phyloP scores from a whole-genome alignment of 768 basidiomycete species.

The Sarcodon sp. region DNA sequence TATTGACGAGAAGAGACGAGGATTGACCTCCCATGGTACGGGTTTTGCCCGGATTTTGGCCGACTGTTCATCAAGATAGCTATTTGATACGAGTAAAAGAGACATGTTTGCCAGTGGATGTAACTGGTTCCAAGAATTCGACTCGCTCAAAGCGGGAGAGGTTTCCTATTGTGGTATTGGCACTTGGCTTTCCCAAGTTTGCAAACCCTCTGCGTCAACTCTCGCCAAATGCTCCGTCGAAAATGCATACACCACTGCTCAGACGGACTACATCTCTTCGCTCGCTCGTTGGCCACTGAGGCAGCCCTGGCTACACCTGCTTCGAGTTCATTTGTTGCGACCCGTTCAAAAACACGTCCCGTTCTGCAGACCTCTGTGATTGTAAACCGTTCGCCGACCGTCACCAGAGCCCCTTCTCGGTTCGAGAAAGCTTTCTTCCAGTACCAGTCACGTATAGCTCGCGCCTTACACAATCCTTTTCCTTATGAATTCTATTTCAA shows the following conservation, averaged over 20 bases:
- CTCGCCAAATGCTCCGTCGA: neutral
- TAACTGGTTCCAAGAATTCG: slow-evolving; percentile 1
- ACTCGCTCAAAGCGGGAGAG: slow-evolving; percentile 2
- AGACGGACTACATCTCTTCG: slow-evolving; percentile 1
- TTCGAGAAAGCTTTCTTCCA: slow-evolving; percentile 76
- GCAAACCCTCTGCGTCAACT: slow-evolving; percentile 4
- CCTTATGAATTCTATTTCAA: slow-evolving; percentile 92
- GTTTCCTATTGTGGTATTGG: neutral
- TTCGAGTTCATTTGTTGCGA: slow-evolving; percentile 4
- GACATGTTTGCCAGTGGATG: slow-evolving; percentile 34
- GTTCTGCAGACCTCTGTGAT: slow-evolving; percentile 51
- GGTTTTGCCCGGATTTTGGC: slow-evolving; percentile 82
- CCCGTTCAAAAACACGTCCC: slow-evolving; percentile 18
- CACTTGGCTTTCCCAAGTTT: neutral
- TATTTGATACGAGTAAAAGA: slow-evolving; percentile 63
- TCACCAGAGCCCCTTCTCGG: slow-evolving; percentile 56
- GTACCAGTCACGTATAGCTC: slow-evolving; percentile 74
- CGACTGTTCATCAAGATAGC: slow-evolving; percentile 78
- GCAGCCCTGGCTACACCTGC: slow-evolving; percentile 7
- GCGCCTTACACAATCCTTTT: slow-evolving; percentile 80
- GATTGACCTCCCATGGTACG: slow-evolving; percentile 88
- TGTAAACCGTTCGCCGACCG: slow-evolving; percentile 64
- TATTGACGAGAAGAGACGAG: neutral
- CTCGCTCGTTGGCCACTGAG: slow-evolving; percentile 14
- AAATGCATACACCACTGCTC: slow-evolving; percentile 1